phyloP scores from a whole-genome alignment of 768 basidiomycete genomes.

The Daedaleopsis sinensis region DNA sequence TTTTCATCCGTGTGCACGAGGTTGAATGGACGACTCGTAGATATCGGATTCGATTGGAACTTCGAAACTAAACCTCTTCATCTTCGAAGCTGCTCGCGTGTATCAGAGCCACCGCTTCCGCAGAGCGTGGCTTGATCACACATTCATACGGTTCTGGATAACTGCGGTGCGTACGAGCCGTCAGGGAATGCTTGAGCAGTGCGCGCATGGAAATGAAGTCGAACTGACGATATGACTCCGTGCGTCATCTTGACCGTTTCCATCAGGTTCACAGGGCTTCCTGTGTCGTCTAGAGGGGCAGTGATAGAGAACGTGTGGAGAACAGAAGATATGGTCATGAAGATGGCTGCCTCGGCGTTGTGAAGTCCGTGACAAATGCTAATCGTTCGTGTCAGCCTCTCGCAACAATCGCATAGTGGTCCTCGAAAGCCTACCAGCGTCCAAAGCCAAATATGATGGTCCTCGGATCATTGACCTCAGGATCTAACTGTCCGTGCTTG shows the following conservation, averaged over 20 bases:
- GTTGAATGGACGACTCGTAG: too few species aligned
- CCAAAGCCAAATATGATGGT: too few species aligned
- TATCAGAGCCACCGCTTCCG: conserved; percentile 4
- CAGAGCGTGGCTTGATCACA: background rate
- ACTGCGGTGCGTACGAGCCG: background rate
- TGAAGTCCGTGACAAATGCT: conserved; percentile 22
- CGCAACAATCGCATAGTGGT: too few species aligned
- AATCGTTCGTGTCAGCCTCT: too few species aligned
- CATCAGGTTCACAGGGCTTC: background rate
- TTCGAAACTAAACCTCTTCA: too few species aligned
- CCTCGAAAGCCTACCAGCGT: too few species aligned
- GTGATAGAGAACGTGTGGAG: conserved; percentile 12
- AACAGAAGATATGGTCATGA: conserved; percentile 10
- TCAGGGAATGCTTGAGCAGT: background rate
- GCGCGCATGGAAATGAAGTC: too few species aligned
- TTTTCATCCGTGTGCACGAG: too few species aligned
- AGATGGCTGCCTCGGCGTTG: conserved; percentile 23
- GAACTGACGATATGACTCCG: conserved; percentile 16
- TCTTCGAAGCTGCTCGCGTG: background rate
- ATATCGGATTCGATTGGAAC: too few species aligned
- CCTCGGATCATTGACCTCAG: too few species aligned
- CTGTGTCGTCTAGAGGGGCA: conserved; percentile 1
- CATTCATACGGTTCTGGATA: conserved; percentile 3
- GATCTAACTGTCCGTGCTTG: too few species aligned
- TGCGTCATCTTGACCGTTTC: background rate